phyloP scores from a whole-genome alignment of 805 yeast genomes.

The Wickerhamomyces mucosus region DNA sequence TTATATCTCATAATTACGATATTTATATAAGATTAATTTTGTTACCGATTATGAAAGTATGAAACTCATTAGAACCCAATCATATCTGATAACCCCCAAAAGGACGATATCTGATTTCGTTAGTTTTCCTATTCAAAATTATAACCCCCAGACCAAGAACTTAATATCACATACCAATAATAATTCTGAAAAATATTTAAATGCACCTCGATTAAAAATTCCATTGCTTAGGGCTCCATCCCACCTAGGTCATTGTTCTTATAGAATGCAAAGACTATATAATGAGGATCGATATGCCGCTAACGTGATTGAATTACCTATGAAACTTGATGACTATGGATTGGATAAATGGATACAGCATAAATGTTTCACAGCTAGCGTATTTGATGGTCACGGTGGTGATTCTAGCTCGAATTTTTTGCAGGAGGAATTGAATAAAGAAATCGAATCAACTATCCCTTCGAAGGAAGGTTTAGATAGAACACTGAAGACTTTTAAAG shows the following conservation, averaged over 20 bases:
- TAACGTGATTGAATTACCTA: constrained; percentile 43
- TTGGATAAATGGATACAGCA: constrained; percentile 9
- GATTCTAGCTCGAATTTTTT: constrained; percentile 60
- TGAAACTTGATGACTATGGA: constrained; percentile 18
- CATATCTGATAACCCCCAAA: constrained; percentile 1
- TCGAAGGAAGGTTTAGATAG: constrained; percentile 27
- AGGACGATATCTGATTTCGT: constrained; percentile 14
- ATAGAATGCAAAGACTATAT: constrained; percentile 63
- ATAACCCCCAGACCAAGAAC: constrained; percentile 7
- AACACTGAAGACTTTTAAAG: constrained; percentile 44
- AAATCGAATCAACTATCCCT: constrained; percentile 35
- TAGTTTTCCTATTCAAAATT: constrained; percentile 12
- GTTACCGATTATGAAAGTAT: no score
- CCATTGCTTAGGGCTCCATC: constrained; percentile 44
- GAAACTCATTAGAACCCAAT: no score
- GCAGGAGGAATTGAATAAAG: constrained; percentile 39
- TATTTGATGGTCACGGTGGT: constrained; percentile 97
- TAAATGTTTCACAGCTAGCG: constrained; percentile 53
- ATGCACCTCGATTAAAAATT: constrained; percentile 15
- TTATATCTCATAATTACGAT: no score
- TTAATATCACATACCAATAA: constrained; percentile 6
- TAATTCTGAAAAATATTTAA: no score
- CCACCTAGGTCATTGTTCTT: constrained; percentile 62
- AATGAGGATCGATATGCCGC: constrained; percentile 82
- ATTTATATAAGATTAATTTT: no score